These are phyloP conservation scores for Monosporozyma servazzii DNA, from an alignment of 805 yeast species.

Conservation along the genomic window DNA sequence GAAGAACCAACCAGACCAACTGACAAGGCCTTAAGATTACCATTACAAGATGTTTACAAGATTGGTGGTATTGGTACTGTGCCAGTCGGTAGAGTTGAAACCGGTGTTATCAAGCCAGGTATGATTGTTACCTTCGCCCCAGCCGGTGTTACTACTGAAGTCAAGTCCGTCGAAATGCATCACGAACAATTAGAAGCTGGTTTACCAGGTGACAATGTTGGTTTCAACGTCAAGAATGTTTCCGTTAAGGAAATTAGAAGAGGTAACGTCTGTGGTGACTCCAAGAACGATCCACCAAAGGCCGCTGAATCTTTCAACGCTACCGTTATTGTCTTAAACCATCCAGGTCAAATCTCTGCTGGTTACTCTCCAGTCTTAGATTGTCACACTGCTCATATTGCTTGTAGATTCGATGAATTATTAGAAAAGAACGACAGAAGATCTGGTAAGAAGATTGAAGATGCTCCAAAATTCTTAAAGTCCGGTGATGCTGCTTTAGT, in stretches of 20 bases:
- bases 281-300: slow-evolving; percentile 81
- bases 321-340: slow-evolving; percentile 81
- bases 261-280: slow-evolving; percentile 90
- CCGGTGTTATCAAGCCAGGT: slow-evolving; percentile 87
- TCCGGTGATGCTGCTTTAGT: slow-evolving; percentile 96
- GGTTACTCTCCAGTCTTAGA: slow-evolving; percentile 90
- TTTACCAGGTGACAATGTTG: slow-evolving; percentile 86
- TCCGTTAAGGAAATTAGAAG: slow-evolving; percentile 83
- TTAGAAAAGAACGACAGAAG: slow-evolving; percentile 83
- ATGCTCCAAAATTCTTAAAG: slow-evolving; percentile 85
- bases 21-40: slow-evolving; percentile 82
- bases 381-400: slow-evolving; percentile 91
- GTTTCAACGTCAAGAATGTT: slow-evolving; percentile 85
- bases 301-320: slow-evolving; percentile 69
- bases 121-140: slow-evolving; percentile 48
- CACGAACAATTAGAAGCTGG: slow-evolving; percentile 74
- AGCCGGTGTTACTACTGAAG: slow-evolving; percentile 83
- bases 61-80: slow-evolving; percentile 88
- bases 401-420: slow-evolving; percentile 76
- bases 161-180: slow-evolving; percentile 84
- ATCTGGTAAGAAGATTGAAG: slow-evolving; percentile 87
- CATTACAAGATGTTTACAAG: slow-evolving; percentile 88
- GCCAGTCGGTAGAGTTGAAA: slow-evolving; percentile 91
- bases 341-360: slow-evolving; percentile 84
- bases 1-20: slow-evolving; percentile 76